phyloP scores from a whole-genome alignment of 2,329 filamentous ascomycete species.

The Colletotrichum spaethianum region DNA sequence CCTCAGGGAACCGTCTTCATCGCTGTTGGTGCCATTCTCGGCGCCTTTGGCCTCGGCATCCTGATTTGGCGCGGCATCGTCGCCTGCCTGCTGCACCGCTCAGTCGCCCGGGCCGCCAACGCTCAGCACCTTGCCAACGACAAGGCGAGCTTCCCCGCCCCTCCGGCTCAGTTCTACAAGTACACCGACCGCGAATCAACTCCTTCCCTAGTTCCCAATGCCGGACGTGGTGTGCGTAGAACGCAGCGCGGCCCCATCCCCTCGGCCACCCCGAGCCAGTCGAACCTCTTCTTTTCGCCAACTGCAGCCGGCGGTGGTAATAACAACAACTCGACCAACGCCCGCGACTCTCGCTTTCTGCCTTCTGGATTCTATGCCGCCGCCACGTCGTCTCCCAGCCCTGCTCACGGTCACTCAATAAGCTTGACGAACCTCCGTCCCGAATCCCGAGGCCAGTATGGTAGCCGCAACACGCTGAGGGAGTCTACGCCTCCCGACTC shows the following conservation, averaged over 20 bases:
- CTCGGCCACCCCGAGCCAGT: slow-evolving; percentile 72
- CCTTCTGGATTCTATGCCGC: slow-evolving; percentile 93
- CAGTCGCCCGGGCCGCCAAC: slow-evolving; percentile 87
- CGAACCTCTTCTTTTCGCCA: slow-evolving; percentile 94
- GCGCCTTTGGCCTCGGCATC: slow-evolving; percentile 84
- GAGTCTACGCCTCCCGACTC: slow-evolving; percentile 75
- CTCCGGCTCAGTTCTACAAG: slow-evolving; percentile 74
- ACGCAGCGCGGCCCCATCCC: slow-evolving; percentile 67
- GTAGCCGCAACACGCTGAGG: slow-evolving; percentile 55
- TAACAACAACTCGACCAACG: slow-evolving; percentile 57
- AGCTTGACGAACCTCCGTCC: slow-evolving; percentile 74
- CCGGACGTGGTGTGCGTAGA: slow-evolving; percentile 66
- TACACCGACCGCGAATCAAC: slow-evolving; percentile 72
- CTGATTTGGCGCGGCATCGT: slow-evolving; percentile 90
- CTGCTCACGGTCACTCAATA: slow-evolving; percentile 66
- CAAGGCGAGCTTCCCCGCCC: slow-evolving; percentile 75
- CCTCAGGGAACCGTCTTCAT: slow-evolving; percentile 98
- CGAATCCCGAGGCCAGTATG: slow-evolving; percentile 66
- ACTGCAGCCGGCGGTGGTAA: slow-evolving; percentile 80
- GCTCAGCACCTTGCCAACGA: slow-evolving; percentile 78
- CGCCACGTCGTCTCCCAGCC: slow-evolving; percentile 66
- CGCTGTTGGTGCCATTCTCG: slow-evolving; percentile 89
- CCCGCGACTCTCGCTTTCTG: slow-evolving; percentile 83
- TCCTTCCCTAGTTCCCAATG: slow-evolving; percentile 63
- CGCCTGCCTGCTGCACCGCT: slow-evolving; percentile 92